Percentiles rank a stretch among this genome's conserved stretches.
Conservation (phyloP, 768 basidiomycete genomes). For the Strobilomyces confusus region DNA sequence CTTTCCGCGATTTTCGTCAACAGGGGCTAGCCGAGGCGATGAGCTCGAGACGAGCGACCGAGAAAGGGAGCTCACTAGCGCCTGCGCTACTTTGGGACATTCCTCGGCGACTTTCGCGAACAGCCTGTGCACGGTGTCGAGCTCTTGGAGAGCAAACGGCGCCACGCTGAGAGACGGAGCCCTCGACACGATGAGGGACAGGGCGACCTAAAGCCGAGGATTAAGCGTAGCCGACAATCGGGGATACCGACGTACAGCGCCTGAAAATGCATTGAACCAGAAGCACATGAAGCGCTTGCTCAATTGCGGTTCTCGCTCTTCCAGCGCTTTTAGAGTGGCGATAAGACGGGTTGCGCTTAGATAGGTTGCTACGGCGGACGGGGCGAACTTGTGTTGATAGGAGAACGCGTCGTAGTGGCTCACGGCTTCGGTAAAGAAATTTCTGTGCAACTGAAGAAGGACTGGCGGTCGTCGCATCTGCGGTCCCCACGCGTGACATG, state of each 20-base stretch:
- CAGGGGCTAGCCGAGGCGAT: conserved; percentile 39
- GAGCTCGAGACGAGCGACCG: conserved; percentile 2
- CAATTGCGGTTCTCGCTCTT: conserved; percentile 54
- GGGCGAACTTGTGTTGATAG: conserved; percentile 58
- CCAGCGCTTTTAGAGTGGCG: conserved; percentile 51
- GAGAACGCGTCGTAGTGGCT: conserved; percentile 50
- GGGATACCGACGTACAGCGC: conserved; percentile 46
- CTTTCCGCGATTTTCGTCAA: conserved; percentile 54
- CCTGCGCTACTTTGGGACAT: conserved; percentile 57
- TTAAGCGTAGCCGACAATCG: background rate
- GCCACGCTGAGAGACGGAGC: conserved; percentile 57
- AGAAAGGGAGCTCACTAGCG: conserved; percentile 41
- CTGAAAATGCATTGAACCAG: conserved; percentile 74
- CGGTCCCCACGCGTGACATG: conserved; percentile 1
- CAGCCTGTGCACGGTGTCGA: conserved; percentile 54
- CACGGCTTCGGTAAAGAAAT: conserved; percentile 65
- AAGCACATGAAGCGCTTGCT: conserved; percentile 64
- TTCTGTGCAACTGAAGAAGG: conserved; percentile 63
- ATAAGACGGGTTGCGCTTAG: conserved; percentile 56
- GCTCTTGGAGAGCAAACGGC: conserved; percentile 54
- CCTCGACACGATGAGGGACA: conserved; percentile 62
- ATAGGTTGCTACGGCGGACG: conserved; percentile 69
- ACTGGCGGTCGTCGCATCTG: conserved; percentile 35
- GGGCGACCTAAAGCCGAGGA: conserved; percentile 44
- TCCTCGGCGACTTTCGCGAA: conserved; percentile 55